Conservation (phyloP, 2,329 filamentous ascomycete genomes). For the Pseudogymnoascus sp. region DNA sequence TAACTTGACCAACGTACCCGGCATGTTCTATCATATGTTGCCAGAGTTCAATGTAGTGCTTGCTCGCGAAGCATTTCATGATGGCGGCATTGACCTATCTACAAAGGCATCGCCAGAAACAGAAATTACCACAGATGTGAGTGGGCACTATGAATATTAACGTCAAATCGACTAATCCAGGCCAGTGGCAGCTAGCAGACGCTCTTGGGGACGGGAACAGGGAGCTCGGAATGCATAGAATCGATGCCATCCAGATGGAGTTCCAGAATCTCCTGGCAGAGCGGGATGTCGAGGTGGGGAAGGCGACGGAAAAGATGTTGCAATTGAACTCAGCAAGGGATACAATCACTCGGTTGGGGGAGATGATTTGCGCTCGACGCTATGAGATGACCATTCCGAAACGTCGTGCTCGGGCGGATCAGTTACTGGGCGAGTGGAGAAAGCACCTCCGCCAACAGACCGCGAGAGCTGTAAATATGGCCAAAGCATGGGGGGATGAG, state of each 20-base stretch:
- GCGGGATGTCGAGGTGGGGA: not conserved
- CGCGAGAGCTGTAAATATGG: not conserved
- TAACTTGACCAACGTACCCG: not conserved
- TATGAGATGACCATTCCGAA: not conserved
- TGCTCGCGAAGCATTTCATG: not conserved
- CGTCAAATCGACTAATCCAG: not conserved
- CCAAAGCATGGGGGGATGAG: not conserved
- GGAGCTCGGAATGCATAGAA: not conserved
- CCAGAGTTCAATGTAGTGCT: not conserved
- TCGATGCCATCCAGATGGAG: not conserved
- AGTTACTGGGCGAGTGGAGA: not conserved
- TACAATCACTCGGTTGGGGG: not conserved
- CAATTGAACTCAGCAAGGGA: not conserved
- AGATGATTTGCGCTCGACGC: not conserved
- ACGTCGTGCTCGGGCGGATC: not conserved
- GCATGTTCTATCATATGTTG: not conserved
- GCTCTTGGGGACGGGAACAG: not conserved
- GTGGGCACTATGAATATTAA: not conserved
- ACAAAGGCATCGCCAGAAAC: not conserved
- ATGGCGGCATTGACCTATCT: not conserved
- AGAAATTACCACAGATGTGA: slow-evolving; percentile 1
- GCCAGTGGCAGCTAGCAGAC: slow-evolving; percentile 2
- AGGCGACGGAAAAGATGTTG: not conserved
- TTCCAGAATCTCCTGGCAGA: not conserved
- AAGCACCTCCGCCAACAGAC: not conserved